phyloP scores from a whole-genome alignment of 140 eudicot genomes.

The Senecio squalidus region DNA sequence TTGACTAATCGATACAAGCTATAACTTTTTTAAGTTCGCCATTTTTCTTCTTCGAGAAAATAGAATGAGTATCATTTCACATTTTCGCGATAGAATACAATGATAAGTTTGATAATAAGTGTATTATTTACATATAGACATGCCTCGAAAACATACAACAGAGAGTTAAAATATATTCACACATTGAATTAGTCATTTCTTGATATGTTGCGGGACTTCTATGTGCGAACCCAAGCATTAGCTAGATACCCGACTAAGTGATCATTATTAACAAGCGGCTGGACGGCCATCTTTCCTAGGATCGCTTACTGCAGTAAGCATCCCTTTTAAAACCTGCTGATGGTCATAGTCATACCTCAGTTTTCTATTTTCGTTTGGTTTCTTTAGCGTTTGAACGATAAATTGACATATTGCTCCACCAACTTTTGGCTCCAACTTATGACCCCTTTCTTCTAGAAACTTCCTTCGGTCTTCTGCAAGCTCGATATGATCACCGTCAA shows the following conservation, averaged over 20 bases:
- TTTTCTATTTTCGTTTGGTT: slow-evolving; percentile 25
- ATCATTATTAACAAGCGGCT: slow-evolving; percentile 45
- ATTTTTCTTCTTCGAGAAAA: too few species aligned
- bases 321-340: slow-evolving; percentile 27
- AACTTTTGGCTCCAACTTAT: slow-evolving; percentile 38
- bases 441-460: slow-evolving; percentile 67
- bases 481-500: slow-evolving; percentile 79
- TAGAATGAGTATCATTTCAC: too few species aligned
- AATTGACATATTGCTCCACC: slow-evolving; percentile 69
- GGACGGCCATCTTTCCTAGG: slow-evolving; percentile 86
- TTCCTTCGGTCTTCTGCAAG: slow-evolving; percentile 38
- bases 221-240: background rate
- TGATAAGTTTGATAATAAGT: too few species aligned
- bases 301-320: slow-evolving; percentile 77
- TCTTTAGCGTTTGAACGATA: slow-evolving; percentile 45
- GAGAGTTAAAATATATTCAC: background rate
- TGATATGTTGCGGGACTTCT: background rate
- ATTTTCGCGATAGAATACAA: too few species aligned
- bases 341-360: slow-evolving; percentile 9
- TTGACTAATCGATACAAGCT: too few species aligned
- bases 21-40: too few species aligned
- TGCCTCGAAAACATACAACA: too few species aligned
- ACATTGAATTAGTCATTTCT: background rate
- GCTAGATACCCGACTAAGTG: slow-evolving; percentile 8
- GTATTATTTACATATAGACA: too few species aligned